phyloP scores from a whole-genome alignment of 78 protist genomes.

The Dictyostelium purpureum region DNA sequence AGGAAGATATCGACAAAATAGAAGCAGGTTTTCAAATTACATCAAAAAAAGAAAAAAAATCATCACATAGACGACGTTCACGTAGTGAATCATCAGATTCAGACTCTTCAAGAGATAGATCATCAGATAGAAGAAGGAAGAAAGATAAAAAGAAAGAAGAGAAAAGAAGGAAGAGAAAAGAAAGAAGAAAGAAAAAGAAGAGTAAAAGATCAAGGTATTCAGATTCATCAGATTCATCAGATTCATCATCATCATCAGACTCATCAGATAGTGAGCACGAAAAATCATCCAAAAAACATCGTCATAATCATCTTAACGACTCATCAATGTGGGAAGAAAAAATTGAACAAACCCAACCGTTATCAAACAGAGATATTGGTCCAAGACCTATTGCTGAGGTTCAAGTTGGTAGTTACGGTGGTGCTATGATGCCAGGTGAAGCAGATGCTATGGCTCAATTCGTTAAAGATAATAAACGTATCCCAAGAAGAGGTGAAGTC shows the following conservation, averaged over 20 bases:
- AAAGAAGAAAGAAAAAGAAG: background rate
- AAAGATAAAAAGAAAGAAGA: background rate
- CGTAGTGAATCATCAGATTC: background rate
- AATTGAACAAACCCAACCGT: background rate
- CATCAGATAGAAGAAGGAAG: background rate
- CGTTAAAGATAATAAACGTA: slow-evolving; percentile 92
- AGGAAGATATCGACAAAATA: background rate
- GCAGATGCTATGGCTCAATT: slow-evolving; percentile 91
- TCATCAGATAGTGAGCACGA: background rate
- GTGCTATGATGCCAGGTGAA: slow-evolving; percentile 93
- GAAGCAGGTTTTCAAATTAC: background rate
- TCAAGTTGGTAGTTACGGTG: slow-evolving; percentile 74
- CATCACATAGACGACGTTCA: background rate
- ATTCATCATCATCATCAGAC: background rate
- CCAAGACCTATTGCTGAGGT: slow-evolving; percentile 55
- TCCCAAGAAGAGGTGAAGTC: slow-evolving; percentile 97
- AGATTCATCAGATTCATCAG: background rate
- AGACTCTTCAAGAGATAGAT: background rate
- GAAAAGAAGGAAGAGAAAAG: background rate
- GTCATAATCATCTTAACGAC: background rate
- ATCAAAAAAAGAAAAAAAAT: background rate
- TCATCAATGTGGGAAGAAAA: slow-evolving; percentile 46
- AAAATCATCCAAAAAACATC: background rate
- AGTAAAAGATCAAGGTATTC: background rate
- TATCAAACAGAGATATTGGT: slow-evolving; percentile 31